Percentiles rank a stretch among this genome's conserved stretches.
Evolutionary conservation across 2,329 filamentous ascomycete species (phyloP).

Genomic region (Fusarium marasasianum): DNA sequence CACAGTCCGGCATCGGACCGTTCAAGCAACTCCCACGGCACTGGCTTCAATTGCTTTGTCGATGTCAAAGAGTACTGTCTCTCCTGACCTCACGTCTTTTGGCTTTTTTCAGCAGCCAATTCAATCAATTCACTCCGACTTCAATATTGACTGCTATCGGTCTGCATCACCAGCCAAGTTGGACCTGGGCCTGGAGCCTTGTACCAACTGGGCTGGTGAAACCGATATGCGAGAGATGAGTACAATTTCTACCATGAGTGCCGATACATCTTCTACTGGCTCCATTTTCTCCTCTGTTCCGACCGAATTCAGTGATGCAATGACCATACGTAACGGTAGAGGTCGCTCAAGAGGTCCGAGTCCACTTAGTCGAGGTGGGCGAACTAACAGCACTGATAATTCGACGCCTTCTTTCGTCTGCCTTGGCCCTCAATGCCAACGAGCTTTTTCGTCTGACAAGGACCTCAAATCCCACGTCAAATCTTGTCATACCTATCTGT

Average conservation of each 20-base stretch:
- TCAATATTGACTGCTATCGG: constrained; percentile 17
- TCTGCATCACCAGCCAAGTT: constrained; percentile 21
- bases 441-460: constrained; percentile 35
- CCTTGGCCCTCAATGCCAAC: constrained; percentile 43
- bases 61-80: not conserved
- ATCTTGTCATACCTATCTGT: constrained; percentile 47
- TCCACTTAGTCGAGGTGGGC: constrained; percentile 27
- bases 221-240: constrained; percentile 33
- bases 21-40: constrained; percentile 9
- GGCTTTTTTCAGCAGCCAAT: not conserved
- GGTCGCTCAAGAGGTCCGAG: constrained; percentile 39
- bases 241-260: constrained; percentile 35
- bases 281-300: constrained; percentile 45
- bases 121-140: not conserved
- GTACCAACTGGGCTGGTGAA: constrained; percentile 5
- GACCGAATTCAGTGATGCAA: constrained; percentile 42
- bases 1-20: constrained; percentile 18
- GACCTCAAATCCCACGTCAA: constrained; percentile 41
- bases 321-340: constrained; percentile 20
- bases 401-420: constrained; percentile 36
- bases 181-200: constrained; percentile 14
- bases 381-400: constrained; percentile 21
- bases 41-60: not conserved
- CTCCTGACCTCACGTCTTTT: not conserved
- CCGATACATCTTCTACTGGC: constrained; percentile 44